Conservation (phyloP, 495 filamentous ascomycete genomes). For the Bombardia bombarda region DNA sequence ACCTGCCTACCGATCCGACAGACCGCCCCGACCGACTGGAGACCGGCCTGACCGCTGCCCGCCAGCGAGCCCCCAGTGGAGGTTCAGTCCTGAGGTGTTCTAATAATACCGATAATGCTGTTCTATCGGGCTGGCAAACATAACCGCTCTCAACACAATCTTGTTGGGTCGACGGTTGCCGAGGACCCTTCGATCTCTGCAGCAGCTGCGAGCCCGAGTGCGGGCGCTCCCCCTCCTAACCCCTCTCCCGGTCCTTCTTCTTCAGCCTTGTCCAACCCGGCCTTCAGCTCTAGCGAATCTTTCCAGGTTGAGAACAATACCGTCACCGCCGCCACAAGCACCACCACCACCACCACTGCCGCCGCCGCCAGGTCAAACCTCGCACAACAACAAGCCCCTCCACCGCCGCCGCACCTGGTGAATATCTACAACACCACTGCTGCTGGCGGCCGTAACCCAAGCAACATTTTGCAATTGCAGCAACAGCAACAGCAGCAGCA, state of each 20-base stretch:
- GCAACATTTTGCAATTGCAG: constrained; percentile 20
- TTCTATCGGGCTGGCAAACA: constrained; percentile 40
- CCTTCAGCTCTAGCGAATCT: constrained; percentile 41
- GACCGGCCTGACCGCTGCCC: too few relatives aligned
- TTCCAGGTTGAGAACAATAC: constrained; percentile 30
- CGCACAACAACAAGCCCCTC: constrained; percentile 11
- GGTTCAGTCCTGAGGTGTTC: neutral
- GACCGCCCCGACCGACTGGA: too few relatives aligned
- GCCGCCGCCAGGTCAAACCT: constrained; percentile 10
- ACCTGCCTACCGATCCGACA: too few relatives aligned
- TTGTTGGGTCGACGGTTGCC: constrained; percentile 30
- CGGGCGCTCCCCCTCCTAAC: neutral
- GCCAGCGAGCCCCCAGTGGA: too few relatives aligned
- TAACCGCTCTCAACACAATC: constrained; percentile 43
- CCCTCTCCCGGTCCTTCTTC: constrained; percentile 25
- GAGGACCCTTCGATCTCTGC: constrained; percentile 17
- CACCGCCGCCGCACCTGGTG: constrained; percentile 20
- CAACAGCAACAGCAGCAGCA: too few relatives aligned
- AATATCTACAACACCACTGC: constrained; percentile 24
- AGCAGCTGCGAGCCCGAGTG: constrained; percentile 17
- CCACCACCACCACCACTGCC: constrained; percentile 15
- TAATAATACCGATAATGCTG: constrained; percentile 24
- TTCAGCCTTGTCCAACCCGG: constrained; percentile 36
- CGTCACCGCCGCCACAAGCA: constrained; percentile 5
- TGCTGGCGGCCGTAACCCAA: constrained; percentile 8